phyloP scores from a whole-genome alignment of 805 yeast genomes.

The Candida wancherniae region DNA sequence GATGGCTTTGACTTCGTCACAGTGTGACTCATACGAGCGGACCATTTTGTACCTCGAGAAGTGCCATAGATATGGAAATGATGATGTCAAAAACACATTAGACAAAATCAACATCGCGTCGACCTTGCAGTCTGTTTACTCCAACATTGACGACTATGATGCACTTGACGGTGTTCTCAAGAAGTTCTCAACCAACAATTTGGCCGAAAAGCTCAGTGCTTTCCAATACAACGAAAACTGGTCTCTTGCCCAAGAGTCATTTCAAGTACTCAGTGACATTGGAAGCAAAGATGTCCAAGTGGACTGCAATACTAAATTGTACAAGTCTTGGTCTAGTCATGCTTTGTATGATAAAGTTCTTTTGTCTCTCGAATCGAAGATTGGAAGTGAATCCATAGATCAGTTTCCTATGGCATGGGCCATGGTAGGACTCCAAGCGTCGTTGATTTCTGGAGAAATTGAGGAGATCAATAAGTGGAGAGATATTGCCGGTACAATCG shows the following conservation, averaged over 20 bases:
- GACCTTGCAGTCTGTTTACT: constrained; percentile 73
- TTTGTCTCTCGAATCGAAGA: constrained; percentile 40
- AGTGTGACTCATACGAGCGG: constrained; percentile 81
- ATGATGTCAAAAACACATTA: constrained; percentile 20
- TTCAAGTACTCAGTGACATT: constrained; percentile 53
- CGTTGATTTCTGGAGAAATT: constrained; percentile 60
- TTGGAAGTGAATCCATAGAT: constrained; percentile 17
- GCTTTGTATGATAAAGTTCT: constrained; percentile 68
- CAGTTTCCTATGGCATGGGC: constrained; percentile 52
- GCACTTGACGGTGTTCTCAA: constrained; percentile 82
- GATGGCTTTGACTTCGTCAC: constrained; percentile 73
- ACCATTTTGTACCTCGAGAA: constrained; percentile 84
- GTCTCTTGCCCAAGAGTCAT: constrained; percentile 82
- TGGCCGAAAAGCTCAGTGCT: constrained; percentile 73
- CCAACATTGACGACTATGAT: constrained; percentile 84
- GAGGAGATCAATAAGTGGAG: constrained; percentile 56
- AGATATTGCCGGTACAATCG: constrained; percentile 41
- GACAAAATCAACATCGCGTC: constrained; percentile 37
- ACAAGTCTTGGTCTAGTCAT: constrained; percentile 71
- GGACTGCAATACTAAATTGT: constrained; percentile 46
- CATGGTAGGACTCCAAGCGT: constrained; percentile 67
- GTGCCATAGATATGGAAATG: constrained; percentile 43
- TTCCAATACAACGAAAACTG: constrained; percentile 83
- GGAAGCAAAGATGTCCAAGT: constrained; percentile 28
- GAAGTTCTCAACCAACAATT: constrained; percentile 60